Percentiles rank a stretch among this genome's conserved stretches.
phyloP scores from a whole-genome alignment of 208 protist species.

The Trypanosoma theileri region DNA sequence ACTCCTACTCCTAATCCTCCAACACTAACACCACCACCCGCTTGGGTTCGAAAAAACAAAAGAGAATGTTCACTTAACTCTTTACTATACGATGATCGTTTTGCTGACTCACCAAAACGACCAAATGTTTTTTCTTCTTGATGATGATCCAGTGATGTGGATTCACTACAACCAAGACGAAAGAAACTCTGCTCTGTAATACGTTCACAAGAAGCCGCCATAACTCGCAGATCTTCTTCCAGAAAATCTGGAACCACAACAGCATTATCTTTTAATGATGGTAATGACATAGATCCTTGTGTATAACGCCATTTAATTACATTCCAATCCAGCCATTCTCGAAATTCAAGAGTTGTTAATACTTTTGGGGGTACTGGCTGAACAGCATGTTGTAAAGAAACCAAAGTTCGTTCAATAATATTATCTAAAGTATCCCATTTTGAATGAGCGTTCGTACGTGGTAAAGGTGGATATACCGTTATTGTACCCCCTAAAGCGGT shows the following conservation, averaged over 20 bases:
- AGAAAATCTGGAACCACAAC: slow-evolving; percentile 73
- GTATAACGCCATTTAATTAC: slow-evolving; percentile 73
- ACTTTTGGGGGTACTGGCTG: slow-evolving; percentile 52
- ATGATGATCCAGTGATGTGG: background rate
- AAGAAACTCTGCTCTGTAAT: slow-evolving; percentile 75
- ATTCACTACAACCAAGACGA: slow-evolving; percentile 14
- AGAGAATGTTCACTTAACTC: background rate
- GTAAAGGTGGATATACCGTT: slow-evolving; percentile 92
- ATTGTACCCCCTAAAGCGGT: slow-evolving; percentile 90
- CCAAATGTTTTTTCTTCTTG: background rate
- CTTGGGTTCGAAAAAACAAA: background rate
- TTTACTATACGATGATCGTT: background rate
- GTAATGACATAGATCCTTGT: slow-evolving; percentile 27
- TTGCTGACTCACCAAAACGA: background rate
- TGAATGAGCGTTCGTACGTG: slow-evolving; percentile 86
- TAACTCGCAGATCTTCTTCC: slow-evolving; percentile 60
- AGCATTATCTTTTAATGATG: slow-evolving; percentile 21
- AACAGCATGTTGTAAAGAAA: slow-evolving; percentile 55
- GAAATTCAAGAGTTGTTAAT: slow-evolving; percentile 68
- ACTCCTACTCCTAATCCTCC: background rate
- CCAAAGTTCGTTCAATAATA: slow-evolving; percentile 68
- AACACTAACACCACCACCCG: background rate
- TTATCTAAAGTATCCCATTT: slow-evolving; percentile 92
- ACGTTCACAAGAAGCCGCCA: slow-evolving; percentile 63
- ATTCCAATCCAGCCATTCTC: slow-evolving; percentile 75